Conservation (phyloP, 176 grass and related monocot genomes). For the Ensete ventricosum region DNA sequence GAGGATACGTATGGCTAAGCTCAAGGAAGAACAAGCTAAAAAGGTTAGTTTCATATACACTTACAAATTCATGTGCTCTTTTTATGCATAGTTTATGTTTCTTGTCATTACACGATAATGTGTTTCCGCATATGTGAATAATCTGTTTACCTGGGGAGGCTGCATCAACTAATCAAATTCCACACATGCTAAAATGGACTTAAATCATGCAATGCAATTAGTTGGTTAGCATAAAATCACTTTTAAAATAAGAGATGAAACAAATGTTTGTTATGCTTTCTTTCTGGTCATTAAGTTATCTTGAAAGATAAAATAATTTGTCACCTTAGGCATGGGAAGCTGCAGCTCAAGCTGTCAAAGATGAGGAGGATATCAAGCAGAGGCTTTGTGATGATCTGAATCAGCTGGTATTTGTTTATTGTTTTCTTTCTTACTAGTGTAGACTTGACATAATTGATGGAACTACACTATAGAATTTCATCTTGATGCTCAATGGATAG, state of each 20-base stretch:
- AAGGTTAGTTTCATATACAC: constrained; percentile 37
- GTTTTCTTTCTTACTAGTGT: constrained; percentile 12
- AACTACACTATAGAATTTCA: constrained; percentile 7
- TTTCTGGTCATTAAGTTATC: constrained; percentile 4
- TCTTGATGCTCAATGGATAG: constrained; percentile 34
- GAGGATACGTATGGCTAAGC: constrained; percentile 64
- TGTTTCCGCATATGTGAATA: not conserved
- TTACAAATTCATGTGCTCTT: not conserved
- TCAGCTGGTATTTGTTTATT: constrained; percentile 41
- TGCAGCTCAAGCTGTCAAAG: constrained; percentile 62
- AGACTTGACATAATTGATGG: constrained; percentile 1
- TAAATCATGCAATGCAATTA: too few species aligned
- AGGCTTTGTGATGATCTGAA: constrained; percentile 82
- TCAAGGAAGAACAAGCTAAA: constrained; percentile 77
- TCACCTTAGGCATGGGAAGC: constrained; percentile 73
- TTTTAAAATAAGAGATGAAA: not conserved
- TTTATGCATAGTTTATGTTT: not conserved
- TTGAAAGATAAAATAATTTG: constrained; percentile 13
- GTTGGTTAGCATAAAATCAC: too few species aligned
- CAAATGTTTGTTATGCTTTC: not conserved
- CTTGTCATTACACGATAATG: not conserved
- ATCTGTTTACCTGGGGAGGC: not conserved
- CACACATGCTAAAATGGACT: not conserved
- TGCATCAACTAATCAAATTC: not conserved
- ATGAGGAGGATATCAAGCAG: constrained; percentile 76